Evolutionary conservation across 1,284 basidiomycete species (phyloP), one percentile per base, ranked within the genome.

Genomic region (Amylostereum areolatum): DNA sequence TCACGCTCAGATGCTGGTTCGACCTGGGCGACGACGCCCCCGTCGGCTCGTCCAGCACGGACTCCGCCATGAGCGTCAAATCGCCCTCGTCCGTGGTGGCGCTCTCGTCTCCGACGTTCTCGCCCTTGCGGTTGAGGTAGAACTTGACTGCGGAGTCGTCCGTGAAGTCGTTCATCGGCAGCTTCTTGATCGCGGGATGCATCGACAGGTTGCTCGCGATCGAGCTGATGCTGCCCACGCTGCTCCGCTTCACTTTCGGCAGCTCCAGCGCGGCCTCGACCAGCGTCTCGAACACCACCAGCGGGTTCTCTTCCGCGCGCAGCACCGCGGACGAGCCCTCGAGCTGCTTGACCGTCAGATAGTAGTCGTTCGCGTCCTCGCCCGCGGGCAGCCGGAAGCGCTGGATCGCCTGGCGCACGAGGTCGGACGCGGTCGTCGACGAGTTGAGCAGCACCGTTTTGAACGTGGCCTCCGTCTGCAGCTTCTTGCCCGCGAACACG

Each of bases 131-230:
- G 62, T 96, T 92, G 55, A 99, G 68, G 68, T 96, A 98, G 65
- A 98, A 91, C 67, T 97, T 98, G 68, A 98, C 95, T 0, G 88
- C 85, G 8, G 92, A 93, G 62, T 98, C 95, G 56, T 99, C 96
- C 47, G 90, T 92, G 63, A 95, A 99, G 65, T 98, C 96, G 58
- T 93, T 96, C 90, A 95, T 93, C 32, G 89, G 83, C 33, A 97
- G 70, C 59, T 91, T 89, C 58, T 84, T 85, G 67, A 97, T 98
- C 12, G 95, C 93, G 8, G 95, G 94, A 61, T 97, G 90, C 75
- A 90, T 84, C 6, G 88, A 92, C 29, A 98, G 73, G 59, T 96
- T 95, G 61, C 91, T 95, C 34, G 85, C 77, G 29, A 99, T 77
- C 5, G 92, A 96, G 58, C 85, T 92, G 59, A 99, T 95, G 59